Evolutionary conservation across 345 rosid genomes (phyloP).

Genomic region (Atalantia buxifolia): DNA sequence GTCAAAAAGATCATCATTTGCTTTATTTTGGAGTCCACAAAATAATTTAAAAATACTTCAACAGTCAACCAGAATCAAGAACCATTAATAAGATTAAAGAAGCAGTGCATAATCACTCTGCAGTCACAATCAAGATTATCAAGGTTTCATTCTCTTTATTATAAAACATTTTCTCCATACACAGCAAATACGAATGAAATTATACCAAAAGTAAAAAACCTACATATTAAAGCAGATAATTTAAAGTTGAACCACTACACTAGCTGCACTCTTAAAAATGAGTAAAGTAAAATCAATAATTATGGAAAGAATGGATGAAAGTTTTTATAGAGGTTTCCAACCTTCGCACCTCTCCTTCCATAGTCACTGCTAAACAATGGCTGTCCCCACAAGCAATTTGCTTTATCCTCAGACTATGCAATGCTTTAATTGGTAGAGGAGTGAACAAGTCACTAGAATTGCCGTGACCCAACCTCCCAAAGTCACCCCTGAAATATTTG

Average conservation of each 20-base stretch:
- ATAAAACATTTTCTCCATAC: not conserved
- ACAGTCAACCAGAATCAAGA: not conserved
- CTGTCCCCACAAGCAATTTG: slow-evolving; percentile 99
- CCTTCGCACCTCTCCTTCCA: slow-evolving; percentile 93
- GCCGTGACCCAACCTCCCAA: slow-evolving; percentile 98
- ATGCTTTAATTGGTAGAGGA: slow-evolving; percentile 81
- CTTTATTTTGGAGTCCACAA: not conserved
- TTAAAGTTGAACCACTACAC: not conserved
- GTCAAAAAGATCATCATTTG: not conserved
- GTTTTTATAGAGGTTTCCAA: slow-evolving; percentile 18
- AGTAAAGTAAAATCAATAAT: not conserved
- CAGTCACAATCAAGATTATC: not conserved
- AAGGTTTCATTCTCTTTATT: not conserved
- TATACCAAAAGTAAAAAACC: not conserved
- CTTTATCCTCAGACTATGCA: slow-evolving; percentile 71
- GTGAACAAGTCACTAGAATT: slow-evolving; percentile 90
- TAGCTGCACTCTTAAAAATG: not conserved
- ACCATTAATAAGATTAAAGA: not conserved
- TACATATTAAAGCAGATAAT: not conserved
- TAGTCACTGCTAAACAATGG: slow-evolving; percentile 93
- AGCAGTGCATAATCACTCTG: not conserved
- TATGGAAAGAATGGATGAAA: not conserved
- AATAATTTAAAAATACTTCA: not conserved
- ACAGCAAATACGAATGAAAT: not conserved
- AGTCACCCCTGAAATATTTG: slow-evolving; percentile 77